phyloP scores from a whole-genome alignment of 441 rosid genomes.

The Kokia cookei region DNA sequence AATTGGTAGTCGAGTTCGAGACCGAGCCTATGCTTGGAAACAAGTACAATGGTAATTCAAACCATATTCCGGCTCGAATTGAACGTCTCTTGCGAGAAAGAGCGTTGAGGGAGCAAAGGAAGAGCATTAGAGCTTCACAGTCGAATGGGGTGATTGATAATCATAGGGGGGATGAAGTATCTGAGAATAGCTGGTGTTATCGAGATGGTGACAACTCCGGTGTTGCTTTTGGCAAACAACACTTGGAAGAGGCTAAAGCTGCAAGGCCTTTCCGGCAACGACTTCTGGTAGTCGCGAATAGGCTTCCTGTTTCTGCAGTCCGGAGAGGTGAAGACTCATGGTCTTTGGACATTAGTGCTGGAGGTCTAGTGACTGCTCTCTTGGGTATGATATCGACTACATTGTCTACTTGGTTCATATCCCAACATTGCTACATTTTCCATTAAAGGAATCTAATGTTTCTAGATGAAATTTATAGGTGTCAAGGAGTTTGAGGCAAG shows the following conservation, averaged over 20 bases:
- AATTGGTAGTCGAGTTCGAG: constrained; percentile 29
- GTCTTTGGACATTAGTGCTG: constrained; percentile 96
- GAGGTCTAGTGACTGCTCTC: constrained; percentile 96
- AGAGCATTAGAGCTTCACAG: constrained; percentile 38
- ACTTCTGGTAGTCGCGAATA: constrained; percentile 88
- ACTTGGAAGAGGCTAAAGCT: constrained; percentile 62
- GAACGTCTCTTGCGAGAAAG: constrained; percentile 74
- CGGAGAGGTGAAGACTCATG: constrained; percentile 92
- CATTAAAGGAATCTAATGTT: constrained; percentile 20
- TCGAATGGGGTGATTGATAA: constrained; percentile 47
- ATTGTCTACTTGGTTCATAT: neutral
- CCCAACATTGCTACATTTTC: neutral
- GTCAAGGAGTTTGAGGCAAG: constrained; percentile 96
- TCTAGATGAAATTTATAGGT: constrained; percentile 45
- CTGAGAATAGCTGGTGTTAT: constrained; percentile 43
- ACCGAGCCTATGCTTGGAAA: constrained; percentile 91
- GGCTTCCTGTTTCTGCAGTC: constrained; percentile 94
- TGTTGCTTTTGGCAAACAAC: constrained; percentile 45
- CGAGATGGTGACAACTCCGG: constrained; percentile 52
- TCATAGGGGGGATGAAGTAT: constrained; percentile 27
- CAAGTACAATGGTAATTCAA: constrained; percentile 66
- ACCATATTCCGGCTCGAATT: constrained; percentile 50
- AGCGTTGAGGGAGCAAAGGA: constrained; percentile 67
- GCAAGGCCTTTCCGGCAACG: constrained; percentile 73
- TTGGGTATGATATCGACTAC: constrained; percentile 37